Conservation (phyloP, 2,329 filamentous ascomycete genomes). For the Harringtonia aguacate region DNA sequence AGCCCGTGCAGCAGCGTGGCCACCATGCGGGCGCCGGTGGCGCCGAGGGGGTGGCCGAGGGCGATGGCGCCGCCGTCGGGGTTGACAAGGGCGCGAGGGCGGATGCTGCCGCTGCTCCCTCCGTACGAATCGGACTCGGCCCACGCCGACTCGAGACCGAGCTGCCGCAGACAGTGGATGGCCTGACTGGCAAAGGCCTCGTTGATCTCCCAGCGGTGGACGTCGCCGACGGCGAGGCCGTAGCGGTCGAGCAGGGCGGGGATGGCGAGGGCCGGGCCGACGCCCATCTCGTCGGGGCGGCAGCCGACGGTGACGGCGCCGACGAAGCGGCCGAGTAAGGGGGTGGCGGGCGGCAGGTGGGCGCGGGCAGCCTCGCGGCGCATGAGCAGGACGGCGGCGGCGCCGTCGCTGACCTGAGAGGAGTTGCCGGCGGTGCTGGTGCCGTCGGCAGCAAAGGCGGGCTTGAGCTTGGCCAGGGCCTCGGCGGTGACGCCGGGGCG, state of each 20-base stretch:
- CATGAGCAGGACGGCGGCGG: conserved; percentile 76
- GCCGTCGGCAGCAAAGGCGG: conserved; percentile 68
- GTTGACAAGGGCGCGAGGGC: conserved; percentile 57
- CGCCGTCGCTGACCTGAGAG: conserved; percentile 79
- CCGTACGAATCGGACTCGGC: conserved; percentile 26
- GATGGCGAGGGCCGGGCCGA: conserved; percentile 79
- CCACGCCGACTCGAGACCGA: conserved; percentile 54
- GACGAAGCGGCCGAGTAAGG: conserved; percentile 75
- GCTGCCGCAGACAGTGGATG: conserved; percentile 58
- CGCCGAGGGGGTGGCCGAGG: conserved; percentile 83
- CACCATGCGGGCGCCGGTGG: conserved; percentile 74
- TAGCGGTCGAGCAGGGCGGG: conserved; percentile 65
- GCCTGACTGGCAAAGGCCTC: conserved; percentile 64
- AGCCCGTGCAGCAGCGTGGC: conserved; percentile 57
- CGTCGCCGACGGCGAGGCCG: conserved; percentile 55
- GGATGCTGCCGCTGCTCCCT: background rate
- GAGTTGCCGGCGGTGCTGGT: conserved; percentile 73
- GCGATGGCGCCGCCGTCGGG: conserved; percentile 90
- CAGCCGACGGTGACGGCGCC: conserved; percentile 67
- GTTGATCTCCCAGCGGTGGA: conserved; percentile 88
- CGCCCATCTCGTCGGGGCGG: conserved; percentile 84
- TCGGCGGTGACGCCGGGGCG: conserved; percentile 56
- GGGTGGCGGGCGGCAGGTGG: conserved; percentile 52
- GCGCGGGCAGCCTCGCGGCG: conserved; percentile 66
- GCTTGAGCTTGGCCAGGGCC: conserved; percentile 69